Base-by-base conservation (phyloP, 2,329 filamentous ascomycete genomes). In the Nigrospora sphaerica region DNA sequence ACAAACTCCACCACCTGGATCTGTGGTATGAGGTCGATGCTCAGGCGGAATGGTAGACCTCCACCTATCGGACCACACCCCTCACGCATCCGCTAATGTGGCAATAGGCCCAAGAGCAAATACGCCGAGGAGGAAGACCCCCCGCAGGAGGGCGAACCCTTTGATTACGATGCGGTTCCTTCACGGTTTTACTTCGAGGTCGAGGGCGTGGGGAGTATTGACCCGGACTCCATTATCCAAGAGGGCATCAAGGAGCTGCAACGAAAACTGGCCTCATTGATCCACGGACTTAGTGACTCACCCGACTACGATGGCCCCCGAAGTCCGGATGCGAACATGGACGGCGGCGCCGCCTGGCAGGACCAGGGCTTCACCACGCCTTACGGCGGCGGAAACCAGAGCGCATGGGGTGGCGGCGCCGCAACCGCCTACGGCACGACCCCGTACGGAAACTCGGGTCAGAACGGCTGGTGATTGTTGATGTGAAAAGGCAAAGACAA, bases 1-100 rank as follows among this genome's bases (percentile, higher is more conserved):
- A 98, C 72, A 96, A 95, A 70, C 73, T 98, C 54, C 81, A 85
- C 54, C 93, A 98, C 68, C 76, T 93, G 46, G 88, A 95, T 60
- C 81, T 95, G 67, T 98, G 93, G 93, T 96, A 89, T 64, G 93
- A 98, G 73, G 80, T 85, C 56, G 86, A 95, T 67, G 69, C 88
- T 1, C 77, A 80, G 49, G 78, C 82, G 59, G 92, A 96, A 74
- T 96, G 91, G 91, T 95, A 71, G 66, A 83, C 70, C 12, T 32
- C 13, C 4, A 18, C 38, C 13, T 5, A 12, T 23, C 6, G 6
- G 3, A 3, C 32, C 32, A 14, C 7, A 14, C 7, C 17, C 32
- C 14, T 5, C 23, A 28, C 7, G 23, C 23, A 10, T 28, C 23
- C 10, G 33, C 57, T 68, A 49, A 63, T 32, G 17, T 11, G 62